A percentile compares a stretch with the other conserved stretches of the same genome.
These are phyloP conservation scores for Aureobasidium sp. DNA, from an alignment of 2,329 filamentous ascomycete species.

Conservation along the genomic window DNA sequence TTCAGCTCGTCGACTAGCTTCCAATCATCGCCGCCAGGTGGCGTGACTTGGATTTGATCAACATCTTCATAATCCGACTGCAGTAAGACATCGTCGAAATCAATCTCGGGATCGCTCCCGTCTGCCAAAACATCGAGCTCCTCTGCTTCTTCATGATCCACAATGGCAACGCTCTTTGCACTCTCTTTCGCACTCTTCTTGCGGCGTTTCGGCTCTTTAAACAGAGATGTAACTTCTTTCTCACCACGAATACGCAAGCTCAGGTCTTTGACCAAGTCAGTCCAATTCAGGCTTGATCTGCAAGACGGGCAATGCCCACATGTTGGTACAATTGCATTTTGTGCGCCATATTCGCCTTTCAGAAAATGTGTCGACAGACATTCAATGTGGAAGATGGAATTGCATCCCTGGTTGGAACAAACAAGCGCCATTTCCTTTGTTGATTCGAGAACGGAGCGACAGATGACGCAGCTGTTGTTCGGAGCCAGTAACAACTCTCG, in stretches of 20 bases:
- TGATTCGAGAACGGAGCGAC: slow-evolving; percentile 31
- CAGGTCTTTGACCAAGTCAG: slow-evolving; percentile 71
- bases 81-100: slow-evolving; percentile 6
- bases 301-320: slow-evolving; percentile 66
- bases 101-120: neutral
- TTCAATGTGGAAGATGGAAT: slow-evolving; percentile 42
- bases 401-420: slow-evolving; percentile 43
- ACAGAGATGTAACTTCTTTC: slow-evolving; percentile 60
- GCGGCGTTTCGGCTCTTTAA: slow-evolving; percentile 44
- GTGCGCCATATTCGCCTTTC: slow-evolving; percentile 27
- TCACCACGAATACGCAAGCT: slow-evolving; percentile 62
- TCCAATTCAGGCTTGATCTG: slow-evolving; percentile 55
- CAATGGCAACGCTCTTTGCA: neutral
- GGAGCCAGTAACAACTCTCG: slow-evolving; percentile 32
- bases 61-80: slow-evolving; percentile 5
- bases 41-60: neutral
- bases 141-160: neutral
- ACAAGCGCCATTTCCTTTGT: slow-evolving; percentile 38
- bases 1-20: slow-evolving; percentile 2
- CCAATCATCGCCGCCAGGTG: neutral
- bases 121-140: neutral
- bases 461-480: slow-evolving; percentile 41
- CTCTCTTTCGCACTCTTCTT: slow-evolving; percentile 17
- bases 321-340: slow-evolving; percentile 53
- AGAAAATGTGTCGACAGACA: slow-evolving; percentile 48